Percentiles rank a stretch among this genome's conserved stretches.
phyloP scores from a whole-genome alignment of 1,284 basidiomycete species.

The Mycena sp. region DNA sequence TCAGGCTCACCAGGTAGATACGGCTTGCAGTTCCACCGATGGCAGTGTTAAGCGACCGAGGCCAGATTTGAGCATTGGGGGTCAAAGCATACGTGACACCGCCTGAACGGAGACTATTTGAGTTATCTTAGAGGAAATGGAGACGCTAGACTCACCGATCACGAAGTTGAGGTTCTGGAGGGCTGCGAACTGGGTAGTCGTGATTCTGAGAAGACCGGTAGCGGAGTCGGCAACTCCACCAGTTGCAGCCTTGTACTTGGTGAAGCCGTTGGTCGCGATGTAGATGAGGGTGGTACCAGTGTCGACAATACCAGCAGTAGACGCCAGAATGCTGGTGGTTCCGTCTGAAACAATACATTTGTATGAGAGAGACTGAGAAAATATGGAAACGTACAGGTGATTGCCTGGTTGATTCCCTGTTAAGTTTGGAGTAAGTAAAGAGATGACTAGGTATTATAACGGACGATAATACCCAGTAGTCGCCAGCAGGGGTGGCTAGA shows the following conservation, averaged over 20 bases:
- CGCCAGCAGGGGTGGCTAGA: slow-evolving; percentile 53
- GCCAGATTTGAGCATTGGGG: slow-evolving; percentile 62
- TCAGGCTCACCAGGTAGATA: slow-evolving; percentile 61
- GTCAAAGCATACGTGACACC: slow-evolving; percentile 48
- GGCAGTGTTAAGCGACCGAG: slow-evolving; percentile 50
- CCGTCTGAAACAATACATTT: slow-evolving; percentile 5
- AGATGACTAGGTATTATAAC: too few relatives aligned
- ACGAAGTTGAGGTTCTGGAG: slow-evolving; percentile 55
- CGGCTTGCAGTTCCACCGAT: slow-evolving; percentile 50
- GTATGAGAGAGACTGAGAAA: background rate
- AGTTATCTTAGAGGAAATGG: background rate
- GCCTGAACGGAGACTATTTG: background rate
- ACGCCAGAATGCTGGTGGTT: slow-evolving; percentile 52
- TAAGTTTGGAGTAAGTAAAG: too few relatives aligned
- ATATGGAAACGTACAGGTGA: slow-evolving; percentile 52
- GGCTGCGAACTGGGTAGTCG: slow-evolving; percentile 44
- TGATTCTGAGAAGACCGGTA: slow-evolving; percentile 53
- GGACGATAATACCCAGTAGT: too few relatives aligned
- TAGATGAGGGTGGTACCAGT: slow-evolving; percentile 51
- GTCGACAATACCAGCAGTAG: slow-evolving; percentile 70
- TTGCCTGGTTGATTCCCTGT: slow-evolving; percentile 70
- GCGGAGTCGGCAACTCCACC: slow-evolving; percentile 46
- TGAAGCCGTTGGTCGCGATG: slow-evolving; percentile 29
- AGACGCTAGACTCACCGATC: slow-evolving; percentile 48
- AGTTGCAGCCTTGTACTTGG: slow-evolving; percentile 45